phyloP scores from a whole-genome alignment of 2,329 filamentous ascomycete genomes.

The Aspergillus aculeatus region DNA sequence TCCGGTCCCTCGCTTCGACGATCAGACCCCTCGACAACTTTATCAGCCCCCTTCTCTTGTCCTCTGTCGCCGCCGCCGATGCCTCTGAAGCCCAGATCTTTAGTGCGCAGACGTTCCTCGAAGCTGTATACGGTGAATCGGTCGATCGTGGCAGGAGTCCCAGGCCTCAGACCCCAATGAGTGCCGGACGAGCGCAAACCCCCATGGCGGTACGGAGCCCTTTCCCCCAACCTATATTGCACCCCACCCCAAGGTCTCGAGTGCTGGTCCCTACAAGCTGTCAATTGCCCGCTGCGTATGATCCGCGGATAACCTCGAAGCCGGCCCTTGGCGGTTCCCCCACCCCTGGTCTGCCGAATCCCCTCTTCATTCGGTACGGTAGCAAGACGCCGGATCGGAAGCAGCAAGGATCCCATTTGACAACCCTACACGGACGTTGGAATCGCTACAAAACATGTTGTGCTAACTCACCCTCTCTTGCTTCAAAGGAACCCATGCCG shows the following conservation, averaged over 20 bases:
- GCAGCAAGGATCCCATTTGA: slow-evolving; percentile 14
- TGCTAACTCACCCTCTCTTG: slow-evolving; percentile 39
- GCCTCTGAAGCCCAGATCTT: slow-evolving; percentile 76
- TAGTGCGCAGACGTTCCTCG: slow-evolving; percentile 73
- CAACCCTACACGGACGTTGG: slow-evolving; percentile 26
- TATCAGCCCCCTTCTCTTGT: slow-evolving; percentile 61
- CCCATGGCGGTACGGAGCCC: slow-evolving; percentile 45
- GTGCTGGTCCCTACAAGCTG: slow-evolving; percentile 6
- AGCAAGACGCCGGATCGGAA: slow-evolving; percentile 17
- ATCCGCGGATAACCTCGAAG: background rate
- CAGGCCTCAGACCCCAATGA: slow-evolving; percentile 67
- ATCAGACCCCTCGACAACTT: slow-evolving; percentile 61
- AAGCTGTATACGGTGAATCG: slow-evolving; percentile 70
- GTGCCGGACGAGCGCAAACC: slow-evolving; percentile 47
- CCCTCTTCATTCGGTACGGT: slow-evolving; percentile 3
- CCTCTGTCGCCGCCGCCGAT: slow-evolving; percentile 74
- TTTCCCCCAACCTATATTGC: slow-evolving; percentile 28
- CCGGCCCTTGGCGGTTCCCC: background rate
- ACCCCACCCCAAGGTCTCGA: slow-evolving; percentile 20
- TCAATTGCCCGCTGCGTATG: background rate
- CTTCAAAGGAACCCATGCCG: slow-evolving; percentile 56
- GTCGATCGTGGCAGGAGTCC: slow-evolving; percentile 60
- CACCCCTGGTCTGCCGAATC: slow-evolving; percentile 8
- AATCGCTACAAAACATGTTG: slow-evolving; percentile 24
- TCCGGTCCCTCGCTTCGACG: slow-evolving; percentile 72